Evolutionary conservation across 2,329 filamentous ascomycete genomes (phyloP), one percentile per base, ranked within the genome.

Genomic region (Hypoxylon sp.): DNA sequence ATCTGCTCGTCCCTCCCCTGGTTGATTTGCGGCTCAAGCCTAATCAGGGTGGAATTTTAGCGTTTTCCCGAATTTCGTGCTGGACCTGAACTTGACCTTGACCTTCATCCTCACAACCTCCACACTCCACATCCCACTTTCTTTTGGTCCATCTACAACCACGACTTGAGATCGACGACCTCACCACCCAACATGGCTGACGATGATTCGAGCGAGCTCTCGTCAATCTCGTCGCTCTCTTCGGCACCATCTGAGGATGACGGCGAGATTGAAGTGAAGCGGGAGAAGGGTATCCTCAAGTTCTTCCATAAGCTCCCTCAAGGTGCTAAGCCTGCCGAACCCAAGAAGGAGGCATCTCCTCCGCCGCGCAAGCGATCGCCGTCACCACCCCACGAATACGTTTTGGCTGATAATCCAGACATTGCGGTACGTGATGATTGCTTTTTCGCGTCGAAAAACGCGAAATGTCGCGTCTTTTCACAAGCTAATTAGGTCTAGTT

Each of bases 311-410:
- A 88, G 77, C 75, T 85, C 61, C 82, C 84, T 74, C 82, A 84
- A 73, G 80, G 80, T 71, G 75, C 79, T 60, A 78, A 78, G 68
- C 69, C 78, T 32, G 75, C 76, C 48, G 71, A 80, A 68, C 76
- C 85, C 67, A 81, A 85, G 75, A 87, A 86, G 80, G 85, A 89
- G 75, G 81, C 84, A 59, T 88, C 89, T 73, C 89, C 91, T 69
- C 89, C 89, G 63, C 85, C 89, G 75, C 89, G 88, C 76, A 97
- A 96, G 84, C 87, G 95, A 78, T 90, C 91, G 63, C 90, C 93
- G 19, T 98, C 94, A 72, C 95, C 95, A 73, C 90, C 93, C 7
- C 95, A 98, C 80, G 93, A 97, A 85, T 93, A 91, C 80, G 91
- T 93, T 28, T 84, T 98, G 62, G 93, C 93, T 68, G 95, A 98